Evolutionary conservation across 371 early-diverging fungal genomes (phyloP).

Genomic region (Gilbertella persicaria): DNA sequence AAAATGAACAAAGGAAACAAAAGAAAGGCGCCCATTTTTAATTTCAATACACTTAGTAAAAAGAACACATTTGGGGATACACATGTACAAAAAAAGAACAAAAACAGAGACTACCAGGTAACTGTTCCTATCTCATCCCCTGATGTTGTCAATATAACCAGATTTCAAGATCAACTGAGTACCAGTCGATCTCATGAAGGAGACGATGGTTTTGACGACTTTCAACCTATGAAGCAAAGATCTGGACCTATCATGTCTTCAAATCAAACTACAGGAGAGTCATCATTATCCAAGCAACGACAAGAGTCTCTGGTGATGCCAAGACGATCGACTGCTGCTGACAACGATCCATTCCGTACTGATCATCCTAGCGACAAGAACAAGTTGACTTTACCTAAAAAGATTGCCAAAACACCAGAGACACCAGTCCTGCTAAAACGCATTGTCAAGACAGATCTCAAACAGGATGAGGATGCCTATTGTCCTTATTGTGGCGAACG

Average conservation of each 20-base stretch:
- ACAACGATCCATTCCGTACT: too few species aligned
- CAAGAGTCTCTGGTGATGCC: neutral
- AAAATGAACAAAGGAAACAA: too few species aligned
- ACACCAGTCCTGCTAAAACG: neutral
- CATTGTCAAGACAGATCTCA: neutral
- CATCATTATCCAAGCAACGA: neutral
- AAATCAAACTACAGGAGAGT: neutral
- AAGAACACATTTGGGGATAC: too few species aligned
- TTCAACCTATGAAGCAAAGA: neutral
- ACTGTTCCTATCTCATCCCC: too few species aligned
- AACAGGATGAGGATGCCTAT: neutral
- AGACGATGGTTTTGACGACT: slow-evolving; percentile 1
- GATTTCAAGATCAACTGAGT: neutral
- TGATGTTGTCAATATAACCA: neutral
- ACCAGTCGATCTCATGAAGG: neutral
- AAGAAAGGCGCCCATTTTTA: too few species aligned
- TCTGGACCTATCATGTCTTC: neutral
- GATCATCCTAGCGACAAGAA: too few species aligned
- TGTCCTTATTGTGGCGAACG: slow-evolving; percentile 15
- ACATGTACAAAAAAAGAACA: too few species aligned
- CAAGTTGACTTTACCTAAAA: neutral
- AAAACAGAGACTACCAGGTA: too few species aligned
- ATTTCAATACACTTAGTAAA: too few species aligned
- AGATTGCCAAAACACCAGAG: neutral
- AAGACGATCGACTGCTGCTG: neutral